phyloP scores from a whole-genome alignment of 1,139 yeast species.

The Geotrichum siamense region DNA sequence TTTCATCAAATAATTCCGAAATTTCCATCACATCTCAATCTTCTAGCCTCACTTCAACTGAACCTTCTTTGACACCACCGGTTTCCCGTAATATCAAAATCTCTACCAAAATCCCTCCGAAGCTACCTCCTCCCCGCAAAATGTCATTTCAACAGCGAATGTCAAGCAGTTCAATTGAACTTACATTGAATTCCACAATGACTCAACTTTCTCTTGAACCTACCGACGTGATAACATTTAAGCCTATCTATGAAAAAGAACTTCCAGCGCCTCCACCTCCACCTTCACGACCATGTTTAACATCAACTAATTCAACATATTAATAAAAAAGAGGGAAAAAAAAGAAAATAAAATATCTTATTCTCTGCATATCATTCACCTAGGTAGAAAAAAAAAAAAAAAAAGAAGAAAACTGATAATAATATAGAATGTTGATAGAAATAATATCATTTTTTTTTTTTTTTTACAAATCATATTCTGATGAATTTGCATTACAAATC shows the following conservation, averaged over 20 bases:
- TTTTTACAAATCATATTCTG: no score
- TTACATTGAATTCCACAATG: slow-evolving; percentile 3
- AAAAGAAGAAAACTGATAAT: no score
- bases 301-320: neutral
- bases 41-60: neutral
- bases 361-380: no score
- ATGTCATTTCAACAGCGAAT: slow-evolving; percentile 3
- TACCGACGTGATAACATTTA: neutral
- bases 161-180: slow-evolving; percentile 15
- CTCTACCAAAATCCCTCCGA: slow-evolving; percentile 12
- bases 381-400: no score
- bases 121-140: slow-evolving; percentile 13
- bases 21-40: slow-evolving; percentile 7
- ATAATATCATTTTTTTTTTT: no score
- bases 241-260: neutral
- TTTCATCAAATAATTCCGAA: slow-evolving; percentile 1
- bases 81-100: slow-evolving; percentile 8
- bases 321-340: neutral
- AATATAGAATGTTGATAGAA: no score
- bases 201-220: neutral
- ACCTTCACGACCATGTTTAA: slow-evolving; percentile 10
- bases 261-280: slow-evolving; percentile 10
- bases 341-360: no score
- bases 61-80: slow-evolving; percentile 14
- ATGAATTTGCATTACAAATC: no score